Evolutionary conservation across 139 green algal genomes (phyloP).

Genomic region (Chlamydomonas applanata): DNA sequence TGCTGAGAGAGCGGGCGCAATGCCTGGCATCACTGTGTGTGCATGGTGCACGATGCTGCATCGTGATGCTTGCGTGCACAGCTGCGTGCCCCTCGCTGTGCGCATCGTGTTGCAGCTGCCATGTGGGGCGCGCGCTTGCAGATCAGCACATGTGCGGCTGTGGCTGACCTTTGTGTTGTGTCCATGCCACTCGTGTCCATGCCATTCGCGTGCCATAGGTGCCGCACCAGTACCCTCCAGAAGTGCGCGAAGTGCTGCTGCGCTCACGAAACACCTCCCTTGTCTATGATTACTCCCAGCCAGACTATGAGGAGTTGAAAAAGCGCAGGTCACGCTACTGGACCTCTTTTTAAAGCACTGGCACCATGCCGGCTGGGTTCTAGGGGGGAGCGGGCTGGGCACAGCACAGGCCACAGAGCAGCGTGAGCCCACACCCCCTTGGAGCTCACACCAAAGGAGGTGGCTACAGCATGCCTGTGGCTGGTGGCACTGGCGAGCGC

Average conservation of each 20-base stretch:
- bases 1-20: background rate
- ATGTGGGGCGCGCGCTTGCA: too few species aligned
- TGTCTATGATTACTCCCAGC: slow-evolving; percentile 36
- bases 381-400: too few species aligned
- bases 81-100: background rate
- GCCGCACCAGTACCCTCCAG: slow-evolving; percentile 47
- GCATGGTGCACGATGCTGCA: background rate
- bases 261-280: slow-evolving; percentile 31
- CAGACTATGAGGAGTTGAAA: slow-evolving; percentile 37
- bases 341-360: slow-evolving; percentile 31
- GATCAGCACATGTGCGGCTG: background rate
- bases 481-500: too few species aligned
- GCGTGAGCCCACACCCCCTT: too few species aligned
- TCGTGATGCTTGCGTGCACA: slow-evolving; percentile 6
- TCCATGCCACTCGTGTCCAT: background rate
- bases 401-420: too few species aligned
- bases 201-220: slow-evolving; percentile 27
- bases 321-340: slow-evolving; percentile 37
- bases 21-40: background rate
- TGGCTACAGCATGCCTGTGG: too few species aligned
- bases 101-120: background rate
- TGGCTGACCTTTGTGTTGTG: background rate
- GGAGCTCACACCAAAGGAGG: too few species aligned
- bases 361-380: too few species aligned
- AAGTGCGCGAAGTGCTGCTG: slow-evolving; percentile 36